These are phyloP conservation scores for Asterionellopsis glacialis DNA, from an alignment of 108 stramenopile genomes.

Conservation along the genomic window DNA sequence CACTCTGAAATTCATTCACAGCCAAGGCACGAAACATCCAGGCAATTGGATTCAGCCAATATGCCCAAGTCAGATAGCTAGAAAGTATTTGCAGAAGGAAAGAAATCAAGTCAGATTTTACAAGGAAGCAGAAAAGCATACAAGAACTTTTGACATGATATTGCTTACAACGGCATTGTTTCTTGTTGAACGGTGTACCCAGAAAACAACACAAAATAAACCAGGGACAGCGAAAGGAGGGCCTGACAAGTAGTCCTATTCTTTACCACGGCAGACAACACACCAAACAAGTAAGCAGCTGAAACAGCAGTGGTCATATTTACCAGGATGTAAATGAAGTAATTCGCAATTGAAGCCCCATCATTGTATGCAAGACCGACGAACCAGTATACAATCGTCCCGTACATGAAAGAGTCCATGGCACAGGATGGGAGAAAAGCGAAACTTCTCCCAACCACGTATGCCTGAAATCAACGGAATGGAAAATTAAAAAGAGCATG, in stretches of 20 bases:
- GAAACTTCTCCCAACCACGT: conserved; percentile 40
- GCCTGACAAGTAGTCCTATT: conserved; percentile 47
- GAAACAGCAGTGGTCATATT: conserved; percentile 31
- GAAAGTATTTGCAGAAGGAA: conserved; percentile 19
- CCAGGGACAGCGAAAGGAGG: conserved; percentile 35
- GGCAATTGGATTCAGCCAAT: conserved; percentile 58
- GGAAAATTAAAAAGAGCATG: no score
- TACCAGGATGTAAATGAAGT: conserved; percentile 49
- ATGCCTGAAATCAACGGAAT: conserved; percentile 5
- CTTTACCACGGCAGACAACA: conserved; percentile 44
- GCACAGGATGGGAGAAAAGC: conserved; percentile 39
- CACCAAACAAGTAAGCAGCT: conserved; percentile 36
- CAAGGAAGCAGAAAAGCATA: no score
- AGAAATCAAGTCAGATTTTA: no score
- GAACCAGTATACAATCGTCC: conserved; percentile 55
- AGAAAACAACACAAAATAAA: conserved; percentile 49
- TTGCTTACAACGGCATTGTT: conserved; percentile 28
- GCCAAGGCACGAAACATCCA: conserved; percentile 52
- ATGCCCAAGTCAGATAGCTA: conserved; percentile 50
- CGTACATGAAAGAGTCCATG: conserved; percentile 46
- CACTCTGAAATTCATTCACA: conserved; percentile 55
- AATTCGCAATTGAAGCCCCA: conserved; percentile 39
- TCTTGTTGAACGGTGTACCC: conserved; percentile 61
- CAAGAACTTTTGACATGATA: not conserved
- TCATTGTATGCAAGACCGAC: conserved; percentile 39